Base-by-base conservation (phyloP, 2,329 filamentous ascomycete species). In the Fusarium concolor region DNA sequence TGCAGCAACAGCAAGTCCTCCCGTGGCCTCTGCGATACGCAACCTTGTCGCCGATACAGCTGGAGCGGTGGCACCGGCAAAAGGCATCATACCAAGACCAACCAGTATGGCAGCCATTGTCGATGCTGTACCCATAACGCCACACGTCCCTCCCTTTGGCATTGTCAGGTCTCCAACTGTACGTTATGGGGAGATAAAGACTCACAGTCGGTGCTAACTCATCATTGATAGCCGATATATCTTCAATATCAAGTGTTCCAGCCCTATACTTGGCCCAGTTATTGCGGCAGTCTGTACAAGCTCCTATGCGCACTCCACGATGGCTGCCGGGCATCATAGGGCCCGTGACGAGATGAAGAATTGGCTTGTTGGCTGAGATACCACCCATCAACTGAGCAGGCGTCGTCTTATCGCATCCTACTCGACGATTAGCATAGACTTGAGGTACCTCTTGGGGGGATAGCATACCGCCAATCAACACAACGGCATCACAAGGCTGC, bases 81-180 rank as follows among this genome's bases (percentile, higher is more conserved):
- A 90, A 1, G 94, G 85, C 60, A 92, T 91, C 69, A 96, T 83
- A n/a, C 93, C 93, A 71, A 97, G 89, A 1, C 89, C 92, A 64
- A 93, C 92, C 22, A 94, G 91, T 17, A 93, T 87, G 8, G 92
- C 94, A 2, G 92, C 92, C 92, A 97, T 95, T 3, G 93, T 96
- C 74, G 93, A 95, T 9, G 93, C 93, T 0, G 93, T 97, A 67
- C 93, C 96, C 93, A 97, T 97, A 18, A 94, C 93, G 45, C 93
- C 93, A 68, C 93, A 97, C 2, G 92, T 94, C 29, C 93, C 93
- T 3, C 89, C 87, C 82, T 84, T 31, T 50, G 39, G 0, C 0
- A 10, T 1, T 14, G 24, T 62, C 5, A 62, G 35, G 18, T 2
- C 6, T 15, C 5, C 17, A 17, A 2, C 5, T 4, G 4, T 3